phyloP scores from a whole-genome alignment of 495 filamentous ascomycete genomes.

The Talaromyces wortmannii region DNA sequence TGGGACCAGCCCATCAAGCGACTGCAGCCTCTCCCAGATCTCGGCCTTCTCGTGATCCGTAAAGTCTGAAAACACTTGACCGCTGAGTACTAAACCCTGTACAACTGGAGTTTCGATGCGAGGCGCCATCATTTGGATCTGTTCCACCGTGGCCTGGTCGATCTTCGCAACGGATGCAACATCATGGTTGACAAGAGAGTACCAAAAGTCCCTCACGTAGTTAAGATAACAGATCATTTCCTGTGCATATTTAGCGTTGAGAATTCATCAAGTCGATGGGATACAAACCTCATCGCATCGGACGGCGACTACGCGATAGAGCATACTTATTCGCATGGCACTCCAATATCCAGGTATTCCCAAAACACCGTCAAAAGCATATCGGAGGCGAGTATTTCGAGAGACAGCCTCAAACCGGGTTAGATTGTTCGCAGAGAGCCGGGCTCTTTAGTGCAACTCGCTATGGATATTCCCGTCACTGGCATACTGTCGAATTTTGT shows the following conservation, averaged over 20 bases:
- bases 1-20: constrained; percentile 19
- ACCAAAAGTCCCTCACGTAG: neutral
- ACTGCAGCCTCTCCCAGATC: constrained; percentile 11
- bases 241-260: neutral
- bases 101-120: neutral
- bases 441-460: neutral
- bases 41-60: constrained; percentile 9
- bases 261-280: neutral
- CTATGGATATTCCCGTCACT: neutral
- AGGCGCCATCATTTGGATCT: neutral
- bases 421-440: neutral
- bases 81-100: constrained; percentile 1
- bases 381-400: neutral
- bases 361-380: neutral
- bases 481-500: constrained; percentile 23
- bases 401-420: neutral
- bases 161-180: neutral
- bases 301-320: neutral
- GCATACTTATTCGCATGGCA: neutral
- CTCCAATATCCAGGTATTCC: neutral
- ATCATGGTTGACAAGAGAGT: neutral
- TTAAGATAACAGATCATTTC: neutral
- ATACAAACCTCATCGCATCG: neutral
- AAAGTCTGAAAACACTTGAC: constrained; percentile 18
- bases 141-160: neutral